Percentiles rank a stretch among this genome's conserved stretches.
phyloP scores from a whole-genome alignment of 306 rosid species.

The Hippophae gyantsensis region DNA sequence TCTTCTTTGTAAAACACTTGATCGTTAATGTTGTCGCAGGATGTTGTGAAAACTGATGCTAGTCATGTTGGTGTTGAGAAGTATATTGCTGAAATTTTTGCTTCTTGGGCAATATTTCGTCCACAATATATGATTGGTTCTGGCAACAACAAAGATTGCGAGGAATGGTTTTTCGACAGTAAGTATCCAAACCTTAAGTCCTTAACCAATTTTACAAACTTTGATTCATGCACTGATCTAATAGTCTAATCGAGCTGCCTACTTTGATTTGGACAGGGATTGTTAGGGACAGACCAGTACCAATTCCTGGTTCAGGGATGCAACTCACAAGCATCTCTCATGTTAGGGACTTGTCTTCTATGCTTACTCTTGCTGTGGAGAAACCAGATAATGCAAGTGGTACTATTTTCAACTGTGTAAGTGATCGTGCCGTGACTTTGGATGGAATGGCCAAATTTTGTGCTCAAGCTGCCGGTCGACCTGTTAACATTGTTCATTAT shows the following conservation, averaged over 20 bases:
- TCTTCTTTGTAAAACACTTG: not conserved
- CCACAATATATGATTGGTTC: slow-evolving; percentile 92
- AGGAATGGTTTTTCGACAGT: slow-evolving; percentile 96
- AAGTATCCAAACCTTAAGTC: slow-evolving; percentile 20
- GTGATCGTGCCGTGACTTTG: slow-evolving; percentile 81
- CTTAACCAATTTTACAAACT: too few relatives aligned
- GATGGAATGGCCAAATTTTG: slow-evolving; percentile 84
- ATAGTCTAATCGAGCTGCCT: not conserved
- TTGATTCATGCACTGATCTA: not conserved
- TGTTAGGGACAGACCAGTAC: slow-evolving; percentile 79
- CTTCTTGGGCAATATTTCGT: slow-evolving; percentile 64
- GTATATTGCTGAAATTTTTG: slow-evolving; percentile 56
- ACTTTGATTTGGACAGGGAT: slow-evolving; percentile 41
- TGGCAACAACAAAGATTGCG: slow-evolving; percentile 96
- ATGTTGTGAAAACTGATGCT: slow-evolving; percentile 75
- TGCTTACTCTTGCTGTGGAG: slow-evolving; percentile 80
- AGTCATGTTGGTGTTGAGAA: slow-evolving; percentile 88
- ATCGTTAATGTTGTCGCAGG: slow-evolving; percentile 29
- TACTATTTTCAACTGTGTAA: slow-evolving; percentile 64
- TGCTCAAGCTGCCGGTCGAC: slow-evolving; percentile 81
- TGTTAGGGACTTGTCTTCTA: slow-evolving; percentile 73
- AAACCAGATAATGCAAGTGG: slow-evolving; percentile 59
- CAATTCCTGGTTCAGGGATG: slow-evolving; percentile 83
- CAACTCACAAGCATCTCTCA: slow-evolving; percentile 81
- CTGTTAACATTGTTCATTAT: slow-evolving; percentile 65